Percentiles rank a stretch among this genome's conserved stretches.
phyloP scores from a whole-genome alignment of 306 rosid species.

The Quercus parvula region DNA sequence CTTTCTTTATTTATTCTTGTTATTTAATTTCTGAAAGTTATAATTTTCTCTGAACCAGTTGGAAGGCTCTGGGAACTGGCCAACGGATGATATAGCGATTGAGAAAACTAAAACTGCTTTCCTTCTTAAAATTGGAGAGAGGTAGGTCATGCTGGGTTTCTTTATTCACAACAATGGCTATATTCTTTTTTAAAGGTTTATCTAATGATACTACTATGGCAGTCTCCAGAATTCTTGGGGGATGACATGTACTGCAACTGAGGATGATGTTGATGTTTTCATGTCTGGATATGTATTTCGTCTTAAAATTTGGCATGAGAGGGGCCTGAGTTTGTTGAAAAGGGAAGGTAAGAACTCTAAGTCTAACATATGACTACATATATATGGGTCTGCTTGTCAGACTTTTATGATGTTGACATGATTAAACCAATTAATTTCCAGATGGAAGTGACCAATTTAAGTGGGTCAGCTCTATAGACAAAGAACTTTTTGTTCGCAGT shows the following conservation, averaged over 20 bases:
- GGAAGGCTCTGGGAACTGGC: slow-evolving; percentile 99
- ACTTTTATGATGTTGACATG: slow-evolving; percentile 19
- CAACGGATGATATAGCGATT: slow-evolving; percentile 84
- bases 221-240: slow-evolving; percentile 84
- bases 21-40: slow-evolving; percentile 24
- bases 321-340: slow-evolving; percentile 72
- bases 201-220: slow-evolving; percentile 40
- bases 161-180: slow-evolving; percentile 7
- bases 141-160: slow-evolving; percentile 40
- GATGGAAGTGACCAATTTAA: slow-evolving; percentile 53
- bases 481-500: slow-evolving; percentile 58
- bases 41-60: slow-evolving; percentile 44
- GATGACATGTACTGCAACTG: slow-evolving; percentile 67
- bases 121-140: slow-evolving; percentile 86
- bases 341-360: slow-evolving; percentile 51
- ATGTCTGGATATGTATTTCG: slow-evolving; percentile 89
- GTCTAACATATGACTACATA: slow-evolving; percentile 8
- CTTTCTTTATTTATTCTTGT: background rate
- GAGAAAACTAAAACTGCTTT: slow-evolving; percentile 88
- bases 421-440: slow-evolving; percentile 35
- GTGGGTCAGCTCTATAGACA: slow-evolving; percentile 58
- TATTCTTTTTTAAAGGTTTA: slow-evolving; percentile 17
- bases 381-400: background rate
- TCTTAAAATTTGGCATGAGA: slow-evolving; percentile 91
- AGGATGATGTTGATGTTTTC: slow-evolving; percentile 72